Conservation (phyloP, 176 grass and related monocot species). For the Elymus sibiricus region DNA sequence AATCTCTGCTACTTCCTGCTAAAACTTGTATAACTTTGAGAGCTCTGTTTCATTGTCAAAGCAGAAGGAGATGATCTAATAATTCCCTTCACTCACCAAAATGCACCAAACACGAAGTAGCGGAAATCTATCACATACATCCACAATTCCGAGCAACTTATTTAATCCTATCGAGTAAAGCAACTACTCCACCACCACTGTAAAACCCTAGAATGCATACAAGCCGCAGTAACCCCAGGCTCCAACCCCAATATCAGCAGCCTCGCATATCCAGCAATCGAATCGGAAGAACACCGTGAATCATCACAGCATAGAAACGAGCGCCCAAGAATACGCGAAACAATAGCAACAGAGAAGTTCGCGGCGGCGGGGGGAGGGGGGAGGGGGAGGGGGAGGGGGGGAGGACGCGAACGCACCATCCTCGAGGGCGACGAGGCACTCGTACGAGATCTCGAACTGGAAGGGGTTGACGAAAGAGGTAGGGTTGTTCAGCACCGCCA, state of each 20-base stretch:
- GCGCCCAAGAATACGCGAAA: neutral
- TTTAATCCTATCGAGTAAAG: neutral
- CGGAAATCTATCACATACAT: neutral
- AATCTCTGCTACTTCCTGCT: neutral
- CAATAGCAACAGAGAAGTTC: neutral
- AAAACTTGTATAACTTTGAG: neutral
- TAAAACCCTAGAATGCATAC: slow-evolving; percentile 16
- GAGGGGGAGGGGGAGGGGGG: neutral
- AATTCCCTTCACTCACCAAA: neutral
- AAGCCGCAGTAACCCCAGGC: neutral
- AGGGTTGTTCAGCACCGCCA: slow-evolving; percentile 86
- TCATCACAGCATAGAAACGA: neutral
- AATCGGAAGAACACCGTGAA: neutral
- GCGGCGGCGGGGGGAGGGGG: neutral
- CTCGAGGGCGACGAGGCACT: slow-evolving; percentile 89
- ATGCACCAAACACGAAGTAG: neutral
- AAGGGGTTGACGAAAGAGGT: slow-evolving; percentile 88
- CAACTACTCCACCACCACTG: neutral
- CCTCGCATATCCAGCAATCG: neutral
- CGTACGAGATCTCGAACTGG: slow-evolving; percentile 99
- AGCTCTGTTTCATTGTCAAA: neutral
- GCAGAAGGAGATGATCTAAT: neutral
- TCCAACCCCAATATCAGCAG: neutral
- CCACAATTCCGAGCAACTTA: neutral
- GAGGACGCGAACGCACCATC: slow-evolving; percentile 42